A percentile compares a stretch with the other conserved stretches of the same genome.
Conservation (phyloP, 495 filamentous ascomycete species). For the Penicillium angulare region DNA sequence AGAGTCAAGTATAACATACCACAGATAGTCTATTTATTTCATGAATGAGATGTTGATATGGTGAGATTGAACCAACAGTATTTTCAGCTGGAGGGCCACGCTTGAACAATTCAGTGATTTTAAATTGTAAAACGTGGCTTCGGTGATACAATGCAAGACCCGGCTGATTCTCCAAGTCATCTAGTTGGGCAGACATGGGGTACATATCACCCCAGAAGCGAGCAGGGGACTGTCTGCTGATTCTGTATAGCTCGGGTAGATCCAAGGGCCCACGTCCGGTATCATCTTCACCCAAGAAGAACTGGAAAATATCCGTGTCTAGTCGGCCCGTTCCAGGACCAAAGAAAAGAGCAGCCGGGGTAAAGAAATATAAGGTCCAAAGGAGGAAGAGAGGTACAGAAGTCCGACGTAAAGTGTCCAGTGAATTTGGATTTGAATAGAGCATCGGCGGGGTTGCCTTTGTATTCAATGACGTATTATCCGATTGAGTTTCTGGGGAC, state of each 20-base stretch:
- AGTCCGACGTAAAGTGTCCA: slow-evolving; percentile 18
- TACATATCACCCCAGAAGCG: slow-evolving; percentile 35
- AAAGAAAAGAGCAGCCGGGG: slow-evolving; percentile 26
- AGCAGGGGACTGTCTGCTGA: slow-evolving; percentile 32
- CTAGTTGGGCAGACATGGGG: slow-evolving; percentile 28
- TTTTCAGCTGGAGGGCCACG: slow-evolving; percentile 1
- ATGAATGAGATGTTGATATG: slow-evolving; percentile 16
- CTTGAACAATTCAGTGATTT: slow-evolving; percentile 27
- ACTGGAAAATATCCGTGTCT: slow-evolving; percentile 27
- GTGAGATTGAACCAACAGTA: neutral
- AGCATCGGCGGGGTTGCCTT: neutral
- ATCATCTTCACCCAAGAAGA: slow-evolving; percentile 24
- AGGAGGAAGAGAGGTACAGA: slow-evolving; percentile 34
- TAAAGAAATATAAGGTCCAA: slow-evolving; percentile 36
- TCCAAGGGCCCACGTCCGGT: slow-evolving; percentile 7
- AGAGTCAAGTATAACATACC: slow-evolving; percentile 8
- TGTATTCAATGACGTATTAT: neutral
- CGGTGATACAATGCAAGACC: slow-evolving; percentile 28
- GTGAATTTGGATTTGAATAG: neutral
- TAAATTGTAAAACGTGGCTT: slow-evolving; percentile 30
- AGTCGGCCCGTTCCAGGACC: slow-evolving; percentile 16
- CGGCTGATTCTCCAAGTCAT: slow-evolving; percentile 34
- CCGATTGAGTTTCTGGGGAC: neutral
- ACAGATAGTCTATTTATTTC: slow-evolving; percentile 23
- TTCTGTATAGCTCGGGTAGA: slow-evolving; percentile 26